These are phyloP conservation scores for Dactylella cylindrospora DNA, from an alignment of 2,329 filamentous ascomycete species.

Conservation along the genomic window DNA sequence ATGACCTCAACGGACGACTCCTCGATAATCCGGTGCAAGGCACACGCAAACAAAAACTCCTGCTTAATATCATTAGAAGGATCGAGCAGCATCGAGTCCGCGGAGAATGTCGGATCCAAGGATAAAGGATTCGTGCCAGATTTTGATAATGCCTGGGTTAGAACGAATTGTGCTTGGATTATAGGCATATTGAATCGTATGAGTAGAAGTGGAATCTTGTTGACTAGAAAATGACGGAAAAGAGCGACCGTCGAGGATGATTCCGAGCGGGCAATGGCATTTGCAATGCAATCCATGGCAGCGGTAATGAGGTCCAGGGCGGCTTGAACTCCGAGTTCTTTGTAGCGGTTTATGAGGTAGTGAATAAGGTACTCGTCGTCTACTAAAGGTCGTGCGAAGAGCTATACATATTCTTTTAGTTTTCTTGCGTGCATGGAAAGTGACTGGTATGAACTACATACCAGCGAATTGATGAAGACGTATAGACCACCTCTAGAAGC, in stretches of 20 bases:
- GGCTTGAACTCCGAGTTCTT: constrained; percentile 75
- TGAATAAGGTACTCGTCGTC: constrained; percentile 77
- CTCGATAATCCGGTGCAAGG: constrained; percentile 79
- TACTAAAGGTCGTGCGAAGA: constrained; percentile 76
- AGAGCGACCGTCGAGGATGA: constrained; percentile 65
- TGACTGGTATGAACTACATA: neutral
- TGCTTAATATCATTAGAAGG: constrained; percentile 68
- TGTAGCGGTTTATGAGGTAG: constrained; percentile 82
- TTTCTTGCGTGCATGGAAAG: neutral
- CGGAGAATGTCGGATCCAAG: constrained; percentile 62
- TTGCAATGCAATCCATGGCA: constrained; percentile 85
- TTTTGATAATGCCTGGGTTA: constrained; percentile 65
- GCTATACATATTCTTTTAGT: constrained; percentile 58
- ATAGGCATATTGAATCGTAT: constrained; percentile 62
- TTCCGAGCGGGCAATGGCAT: constrained; percentile 74
- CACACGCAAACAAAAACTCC: constrained; percentile 87
- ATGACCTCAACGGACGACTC: constrained; percentile 76
- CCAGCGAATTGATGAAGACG: constrained; percentile 42
- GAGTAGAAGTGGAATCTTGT: constrained; percentile 67
- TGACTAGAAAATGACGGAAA: constrained; percentile 81
- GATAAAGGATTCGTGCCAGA: constrained; percentile 66
- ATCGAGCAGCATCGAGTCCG: constrained; percentile 51
- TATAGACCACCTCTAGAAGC: constrained; percentile 43
- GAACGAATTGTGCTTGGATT: constrained; percentile 64
- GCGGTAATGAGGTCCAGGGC: constrained; percentile 82